Evolutionary conservation across 2,329 filamentous ascomycete species (phyloP), one percentile per base, ranked within the genome.

Genomic region (Aspergillus proliferans): DNA sequence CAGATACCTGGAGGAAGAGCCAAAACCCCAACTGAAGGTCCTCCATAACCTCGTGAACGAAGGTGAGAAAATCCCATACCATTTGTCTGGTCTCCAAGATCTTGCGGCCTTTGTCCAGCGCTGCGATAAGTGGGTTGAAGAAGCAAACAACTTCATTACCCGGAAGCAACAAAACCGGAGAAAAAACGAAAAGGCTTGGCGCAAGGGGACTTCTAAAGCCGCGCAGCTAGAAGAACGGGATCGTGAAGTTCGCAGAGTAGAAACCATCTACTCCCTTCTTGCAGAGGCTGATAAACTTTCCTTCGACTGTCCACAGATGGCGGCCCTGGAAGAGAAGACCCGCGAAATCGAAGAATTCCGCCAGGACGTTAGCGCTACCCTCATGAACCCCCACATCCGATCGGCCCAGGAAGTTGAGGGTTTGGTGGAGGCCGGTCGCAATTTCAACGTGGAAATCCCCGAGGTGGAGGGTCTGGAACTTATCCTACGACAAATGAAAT

Each of bases 61-160:
- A 76, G 93, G 93, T 69, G 93, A 98, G 73, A 91, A 89, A 70
- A 96, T 98, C 63, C 90, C 92, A 50, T 94, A 88, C 76, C 86
- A 89, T 50, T 80, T 98, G 53, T 83, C 85, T 56, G 91, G 89
- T 54, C 79, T 98, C 54, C 80, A 86, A 60, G 82, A 88, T 59
- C 79, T 98, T 59, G 87, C 84, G 71, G 82, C 85, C 57, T 98
- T 95, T 73, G 93, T 98, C 67, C 90, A 95, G 60, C 86, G 88
- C 62, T 97, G 93, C 75, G 94, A 95, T 69, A 90, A 95, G 66
- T 96, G 94, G 87, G 89, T 96, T 54, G 93, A 97, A 62, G 92
- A 97, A 72, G 93, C 93, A 56, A 93, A 88, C 62, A 91, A 87
- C 65, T 98, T 94, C 75, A 95, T 91, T 63, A 91, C 93, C 51